Conservation (phyloP, 352 stramenopile genomes). For the Globisporangium middletonii region DNA sequence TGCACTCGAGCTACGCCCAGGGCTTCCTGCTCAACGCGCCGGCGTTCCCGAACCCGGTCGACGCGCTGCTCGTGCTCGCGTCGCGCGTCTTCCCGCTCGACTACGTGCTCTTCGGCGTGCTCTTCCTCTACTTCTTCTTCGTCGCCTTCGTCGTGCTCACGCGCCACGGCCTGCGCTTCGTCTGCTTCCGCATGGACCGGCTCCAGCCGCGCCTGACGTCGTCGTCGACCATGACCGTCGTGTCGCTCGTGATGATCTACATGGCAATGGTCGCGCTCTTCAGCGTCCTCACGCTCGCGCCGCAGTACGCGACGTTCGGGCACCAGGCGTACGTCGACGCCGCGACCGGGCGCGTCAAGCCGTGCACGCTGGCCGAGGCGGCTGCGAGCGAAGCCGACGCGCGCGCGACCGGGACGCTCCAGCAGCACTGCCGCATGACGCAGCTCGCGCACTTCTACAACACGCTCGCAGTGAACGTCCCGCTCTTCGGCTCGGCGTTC, state of each 20-base stretch:
- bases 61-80: conserved; percentile 62
- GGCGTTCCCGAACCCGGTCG: conserved; percentile 66
- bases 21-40: conserved; percentile 70
- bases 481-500: conserved; percentile 69
- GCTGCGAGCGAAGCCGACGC: conserved; percentile 22
- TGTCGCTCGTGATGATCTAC: conserved; percentile 78
- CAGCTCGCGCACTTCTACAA: conserved; percentile 83
- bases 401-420: conserved; percentile 9
- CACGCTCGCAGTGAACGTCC: conserved; percentile 54
- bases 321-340: conserved; percentile 63
- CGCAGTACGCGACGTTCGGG: conserved; percentile 83
- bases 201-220: conserved; percentile 69
- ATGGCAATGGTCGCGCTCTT: conserved; percentile 80
- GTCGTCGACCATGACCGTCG: conserved; percentile 68
- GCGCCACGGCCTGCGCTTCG: conserved; percentile 69
- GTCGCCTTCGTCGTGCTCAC: conserved; percentile 70
- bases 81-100: conserved; percentile 77
- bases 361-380: conserved; percentile 67
- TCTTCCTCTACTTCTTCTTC: conserved; percentile 77
- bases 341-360: conserved; percentile 28
- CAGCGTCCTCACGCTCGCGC: conserved; percentile 69
- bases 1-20: conserved; percentile 58
- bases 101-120: conserved; percentile 73
- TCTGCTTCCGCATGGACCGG: conserved; percentile 71
- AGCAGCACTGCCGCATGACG: conserved; percentile 59